Conservation (phyloP, 2,329 filamentous ascomycete species). For the Westerdykella aurantiaca region DNA sequence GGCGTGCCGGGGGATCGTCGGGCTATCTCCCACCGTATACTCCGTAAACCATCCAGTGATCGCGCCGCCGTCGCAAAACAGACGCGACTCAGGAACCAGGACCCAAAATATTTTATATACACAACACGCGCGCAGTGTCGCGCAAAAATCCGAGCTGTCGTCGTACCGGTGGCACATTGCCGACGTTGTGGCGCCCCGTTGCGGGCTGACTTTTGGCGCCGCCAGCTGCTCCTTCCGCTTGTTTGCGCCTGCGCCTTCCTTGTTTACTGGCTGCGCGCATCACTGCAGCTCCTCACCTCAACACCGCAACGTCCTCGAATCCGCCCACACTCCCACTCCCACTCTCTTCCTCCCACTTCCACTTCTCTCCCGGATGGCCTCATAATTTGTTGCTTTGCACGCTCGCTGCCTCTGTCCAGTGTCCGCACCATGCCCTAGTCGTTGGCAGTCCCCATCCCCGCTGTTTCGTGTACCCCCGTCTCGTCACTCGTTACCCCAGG, state of each 20-base stretch:
- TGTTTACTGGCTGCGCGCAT: background rate
- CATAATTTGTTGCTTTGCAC: background rate
- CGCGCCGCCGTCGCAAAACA: too few species aligned
- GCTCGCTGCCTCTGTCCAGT: conserved; percentile 1
- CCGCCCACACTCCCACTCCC: background rate
- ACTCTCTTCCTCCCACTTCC: conserved; percentile 4
- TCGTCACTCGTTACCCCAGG: conserved; percentile 27
- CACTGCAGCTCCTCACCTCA: conserved; percentile 2
- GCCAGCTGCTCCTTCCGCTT: conserved; percentile 7
- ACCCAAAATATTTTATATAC: too few species aligned
- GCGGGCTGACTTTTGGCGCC: too few species aligned
- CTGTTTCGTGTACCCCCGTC: conserved; percentile 7
- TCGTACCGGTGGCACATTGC: too few species aligned
- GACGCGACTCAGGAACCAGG: too few species aligned
- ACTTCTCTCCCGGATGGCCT: conserved; percentile 5
- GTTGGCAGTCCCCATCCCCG: conserved; percentile 4
- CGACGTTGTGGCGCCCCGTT: too few species aligned
- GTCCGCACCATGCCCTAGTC: conserved; percentile 19
- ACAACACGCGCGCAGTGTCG: background rate
- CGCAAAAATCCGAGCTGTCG: too few species aligned
- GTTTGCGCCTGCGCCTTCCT: conserved; percentile 12
- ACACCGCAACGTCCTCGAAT: background rate
- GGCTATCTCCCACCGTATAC: too few species aligned
- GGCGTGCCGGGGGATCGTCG: too few species aligned
- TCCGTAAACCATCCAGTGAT: too few species aligned